Base-by-base conservation (phyloP, 305 asterid species). In the Petunia hybrid region DNA sequence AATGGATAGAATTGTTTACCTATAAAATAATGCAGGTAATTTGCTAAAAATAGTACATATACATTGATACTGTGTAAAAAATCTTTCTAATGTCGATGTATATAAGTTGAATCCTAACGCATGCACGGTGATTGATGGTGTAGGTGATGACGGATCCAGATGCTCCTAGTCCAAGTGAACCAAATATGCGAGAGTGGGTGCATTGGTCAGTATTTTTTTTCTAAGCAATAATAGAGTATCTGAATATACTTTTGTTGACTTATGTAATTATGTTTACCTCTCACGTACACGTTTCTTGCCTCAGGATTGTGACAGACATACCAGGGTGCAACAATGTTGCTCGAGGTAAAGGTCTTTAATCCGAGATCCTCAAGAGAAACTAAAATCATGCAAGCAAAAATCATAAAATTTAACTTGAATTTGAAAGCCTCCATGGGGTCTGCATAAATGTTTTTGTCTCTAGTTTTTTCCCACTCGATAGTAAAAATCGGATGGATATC, bases 161-260 rank as follows among this genome's bases (percentile, higher is more conserved):
- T 86, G 94, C 97, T 62, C 94, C 95, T 1, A 92, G 97, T 80
- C 97, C 97, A 0, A 92, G 95, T 40, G 95, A 92, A 74, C 95
- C 97, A 53, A 83, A 22, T 80, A 73, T 87, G 90, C 82, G 93
- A 56, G 97, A 92, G 79, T 91, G 86, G 91, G 85, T 88, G 42
- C 92, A 91, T 39, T 92, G 97, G 95, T 92, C 12, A 85, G 85
- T 61, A 35, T 31, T 48, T 5, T 5, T 31, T 2, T 31, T 51
- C 35, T 1, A 4, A 66, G 13, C 6, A 42, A 41, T 22, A 22
- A 14, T 51, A 51, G 5, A 43, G 4, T 38, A 62, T 22, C 45
- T 22, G 6, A 63, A 43, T 13, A 5, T 6, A 43, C 5, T 9
- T 6, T 36, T 76, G 8, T 40, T 13, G 46, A 41, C 13, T 67